These are phyloP conservation scores for Geranium brycei DNA, from an alignment of 345 rosid genomes.

Conservation along the genomic window DNA sequence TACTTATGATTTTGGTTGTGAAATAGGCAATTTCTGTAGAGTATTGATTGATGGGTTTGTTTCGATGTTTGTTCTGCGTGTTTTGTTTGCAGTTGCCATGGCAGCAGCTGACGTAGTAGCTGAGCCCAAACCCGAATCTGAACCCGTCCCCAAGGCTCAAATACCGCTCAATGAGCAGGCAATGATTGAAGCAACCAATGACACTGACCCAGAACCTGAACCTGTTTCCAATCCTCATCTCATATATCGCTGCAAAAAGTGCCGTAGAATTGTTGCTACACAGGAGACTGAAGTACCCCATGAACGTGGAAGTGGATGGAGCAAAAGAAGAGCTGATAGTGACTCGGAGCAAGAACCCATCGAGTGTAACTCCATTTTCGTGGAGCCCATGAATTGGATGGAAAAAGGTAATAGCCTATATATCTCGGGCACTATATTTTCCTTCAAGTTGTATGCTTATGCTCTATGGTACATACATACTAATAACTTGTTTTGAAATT, in stretches of 20 bases:
- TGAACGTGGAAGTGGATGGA: conserved; percentile 69
- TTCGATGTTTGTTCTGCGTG: too few species aligned
- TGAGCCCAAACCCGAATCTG: too few species aligned
- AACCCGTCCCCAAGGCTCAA: too few species aligned
- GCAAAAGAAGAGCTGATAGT: conserved; percentile 41
- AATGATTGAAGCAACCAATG: conserved; percentile 16
- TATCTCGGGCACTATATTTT: background rate
- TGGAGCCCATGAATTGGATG: conserved; percentile 97
- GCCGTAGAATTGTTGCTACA: conserved; percentile 66
- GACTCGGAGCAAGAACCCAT: conserved; percentile 19
- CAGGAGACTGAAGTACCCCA: conserved; percentile 54
- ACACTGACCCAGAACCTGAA: conserved; percentile 12
- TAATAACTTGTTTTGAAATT: background rate
- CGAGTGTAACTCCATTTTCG: conserved; percentile 71
- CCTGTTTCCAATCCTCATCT: conserved; percentile 28
- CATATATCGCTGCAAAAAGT: conserved; percentile 72
- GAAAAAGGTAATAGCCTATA: conserved; percentile 28
- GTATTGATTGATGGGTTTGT: too few species aligned
- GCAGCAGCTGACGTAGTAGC: too few species aligned
- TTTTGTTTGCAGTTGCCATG: too few species aligned
- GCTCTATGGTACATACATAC: background rate
- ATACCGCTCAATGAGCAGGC: too few species aligned
- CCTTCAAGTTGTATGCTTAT: background rate
- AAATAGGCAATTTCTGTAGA: too few species aligned
- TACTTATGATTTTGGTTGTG: too few species aligned